Percentiles rank a stretch among this genome's conserved stretches.
Evolutionary conservation across 1,139 yeast genomes (phyloP).

Genomic region (Saccharomycopsis hybrid): DNA sequence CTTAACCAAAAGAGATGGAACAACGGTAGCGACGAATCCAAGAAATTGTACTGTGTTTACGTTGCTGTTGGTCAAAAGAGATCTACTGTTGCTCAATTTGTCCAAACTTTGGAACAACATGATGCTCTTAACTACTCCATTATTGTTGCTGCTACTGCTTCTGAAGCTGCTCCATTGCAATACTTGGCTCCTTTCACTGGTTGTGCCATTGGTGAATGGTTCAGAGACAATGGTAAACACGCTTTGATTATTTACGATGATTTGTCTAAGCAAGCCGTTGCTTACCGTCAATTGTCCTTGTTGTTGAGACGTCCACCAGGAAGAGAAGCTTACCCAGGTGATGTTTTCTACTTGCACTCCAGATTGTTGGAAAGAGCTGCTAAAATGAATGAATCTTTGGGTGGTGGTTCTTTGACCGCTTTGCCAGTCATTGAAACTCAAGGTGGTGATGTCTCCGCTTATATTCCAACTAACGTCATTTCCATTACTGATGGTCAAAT

Average conservation of each 20-base stretch:
- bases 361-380: constrained; percentile 97
- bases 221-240: constrained; percentile 99
- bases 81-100: constrained; percentile 99
- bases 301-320: constrained; percentile 97
- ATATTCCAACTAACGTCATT: constrained; percentile 95
- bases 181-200: constrained; percentile 99
- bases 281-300: constrained; percentile 98
- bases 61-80: constrained; percentile 99
- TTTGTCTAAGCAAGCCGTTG: constrained; percentile 99
- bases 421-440: constrained; percentile 96
- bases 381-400: constrained; percentile 84
- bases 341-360: constrained; percentile 93
- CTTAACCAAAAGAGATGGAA: constrained; percentile 99
- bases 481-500: constrained; percentile 97
- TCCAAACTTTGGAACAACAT: constrained; percentile 96
- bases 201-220: constrained; percentile 99
- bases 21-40: constrained; percentile 86
- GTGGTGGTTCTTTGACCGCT: constrained; percentile 95
- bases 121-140: constrained; percentile 98
- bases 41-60: constrained; percentile 99
- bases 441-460: constrained; percentile 99
- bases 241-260: constrained; percentile 97
- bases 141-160: constrained; percentile 99
- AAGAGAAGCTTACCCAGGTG: constrained; percentile 97
- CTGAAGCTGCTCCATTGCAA: constrained; percentile 99